phyloP scores from a whole-genome alignment of 345 rosid genomes.

The Triadica sebifera region DNA sequence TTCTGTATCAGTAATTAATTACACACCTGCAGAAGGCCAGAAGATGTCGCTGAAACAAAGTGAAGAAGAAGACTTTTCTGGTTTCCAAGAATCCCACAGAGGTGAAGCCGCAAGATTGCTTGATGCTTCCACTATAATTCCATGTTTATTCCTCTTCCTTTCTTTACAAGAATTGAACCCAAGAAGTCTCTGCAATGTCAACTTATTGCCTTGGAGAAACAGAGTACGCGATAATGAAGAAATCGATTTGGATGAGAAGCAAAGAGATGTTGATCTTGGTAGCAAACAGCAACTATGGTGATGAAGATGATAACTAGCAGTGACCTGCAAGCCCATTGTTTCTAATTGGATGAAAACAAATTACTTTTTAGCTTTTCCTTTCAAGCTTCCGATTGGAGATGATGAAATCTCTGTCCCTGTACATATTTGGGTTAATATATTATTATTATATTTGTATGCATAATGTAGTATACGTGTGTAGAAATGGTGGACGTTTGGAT shows the following conservation, averaged over 20 bases:
- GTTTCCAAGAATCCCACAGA: conserved; percentile 73
- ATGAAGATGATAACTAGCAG: background rate
- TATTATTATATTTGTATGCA: no score
- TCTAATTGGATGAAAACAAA: background rate
- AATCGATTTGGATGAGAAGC: background rate
- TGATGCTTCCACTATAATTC: conserved; percentile 30
- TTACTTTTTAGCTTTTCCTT: background rate
- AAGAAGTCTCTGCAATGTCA: background rate
- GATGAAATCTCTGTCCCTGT: background rate
- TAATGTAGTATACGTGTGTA: no score
- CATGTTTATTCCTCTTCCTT: background rate
- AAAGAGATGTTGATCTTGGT: background rate
- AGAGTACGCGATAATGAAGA: background rate
- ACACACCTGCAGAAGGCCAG: conserved; percentile 90
- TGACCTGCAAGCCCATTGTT: background rate
- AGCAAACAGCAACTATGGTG: background rate
- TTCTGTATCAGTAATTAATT: no score
- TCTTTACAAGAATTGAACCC: background rate
- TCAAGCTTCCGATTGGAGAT: background rate
- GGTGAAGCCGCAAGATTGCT: conserved; percentile 40
- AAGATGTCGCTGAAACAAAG: conserved; percentile 68
- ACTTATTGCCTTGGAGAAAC: background rate
- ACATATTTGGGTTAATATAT: background rate
- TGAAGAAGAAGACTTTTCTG: conserved; percentile 44
- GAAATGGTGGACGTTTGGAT: background rate